Evolutionary conservation across 2,329 filamentous ascomycete species (phyloP), one percentile per base, ranked within the genome.

Genomic region (Calycina marina): DNA sequence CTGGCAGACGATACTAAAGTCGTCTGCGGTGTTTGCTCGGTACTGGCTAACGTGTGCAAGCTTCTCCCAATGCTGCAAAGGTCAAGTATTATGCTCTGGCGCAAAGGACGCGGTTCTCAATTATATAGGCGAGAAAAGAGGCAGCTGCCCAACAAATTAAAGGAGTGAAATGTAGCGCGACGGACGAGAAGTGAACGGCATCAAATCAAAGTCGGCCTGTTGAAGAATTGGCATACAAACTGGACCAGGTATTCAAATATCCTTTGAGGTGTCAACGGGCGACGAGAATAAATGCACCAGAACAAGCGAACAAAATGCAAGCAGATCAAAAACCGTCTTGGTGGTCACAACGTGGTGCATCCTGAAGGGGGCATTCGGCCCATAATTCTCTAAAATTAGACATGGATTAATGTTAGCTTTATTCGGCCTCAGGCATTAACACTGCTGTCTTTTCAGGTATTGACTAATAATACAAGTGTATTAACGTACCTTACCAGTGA

Each of bases 1-100:
- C n/a, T n/a, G n/a, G 63, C 69, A 73, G 69, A 73, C 69, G 67
- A 69, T 52, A 47, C 44, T 52, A 40, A 47, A 52, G 55, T 69
- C 68, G 69, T 63, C 69, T 69, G 67, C 65, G n/a, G n/a, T n/a
- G n/a, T n/a, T n/a, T n/a, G n/a, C n/a, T n/a, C n/a, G n/a, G n/a
- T 60, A 58, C 69, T 67, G 65, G 63, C n/a, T n/a, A n/a, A n/a
- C n/a, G 55, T 52, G 48, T 51, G 44, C 43, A 38, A 24, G 28
- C 36, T 30, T 32, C 25, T 20, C 16, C 32, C 35, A 28, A 33
- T 37, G 27, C 32, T 34, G 32, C 34, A 40, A 39, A 24, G 13
- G 30, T 31, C 17, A 14, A 35, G 30, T 11, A 30, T 35, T 30
- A 35, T 16, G 16, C 20, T 10, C 31, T 17, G 26, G 32, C 18